A percentile compares a stretch with the other conserved stretches of the same genome.
These are phyloP conservation scores for Cairneyella variabilis DNA, from an alignment of 495 filamentous ascomycete genomes.

Conservation along the genomic window DNA sequence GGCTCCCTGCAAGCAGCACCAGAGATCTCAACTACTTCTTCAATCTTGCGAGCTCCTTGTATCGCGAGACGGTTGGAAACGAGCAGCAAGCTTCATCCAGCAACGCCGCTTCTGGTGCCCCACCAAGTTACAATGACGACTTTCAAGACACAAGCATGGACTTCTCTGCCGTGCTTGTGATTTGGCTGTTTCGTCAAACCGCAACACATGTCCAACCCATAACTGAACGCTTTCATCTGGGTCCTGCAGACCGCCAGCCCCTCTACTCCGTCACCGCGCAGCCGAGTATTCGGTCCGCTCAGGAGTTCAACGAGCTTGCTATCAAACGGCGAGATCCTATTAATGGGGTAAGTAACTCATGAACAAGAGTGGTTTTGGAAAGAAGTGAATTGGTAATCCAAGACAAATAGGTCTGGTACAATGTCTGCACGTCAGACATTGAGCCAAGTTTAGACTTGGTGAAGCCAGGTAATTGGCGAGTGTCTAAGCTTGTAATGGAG, in stretches of 20 bases:
- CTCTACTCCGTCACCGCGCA: conserved; percentile 3
- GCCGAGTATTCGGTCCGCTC: not conserved
- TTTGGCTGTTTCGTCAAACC: conserved; percentile 4
- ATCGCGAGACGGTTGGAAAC: not conserved
- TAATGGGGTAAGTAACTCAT: not conserved
- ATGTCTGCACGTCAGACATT: conserved; percentile 7
- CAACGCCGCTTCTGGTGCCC: not conserved
- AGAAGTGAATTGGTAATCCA: no score
- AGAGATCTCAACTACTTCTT: conserved; percentile 14
- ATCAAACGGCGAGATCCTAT: conserved; percentile 8
- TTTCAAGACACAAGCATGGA: conserved; percentile 4
- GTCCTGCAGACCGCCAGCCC: not conserved
- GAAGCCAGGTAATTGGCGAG: not conserved
- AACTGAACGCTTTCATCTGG: conserved; percentile 6
- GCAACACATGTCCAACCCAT: not conserved
- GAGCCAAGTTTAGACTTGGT: conserved; percentile 1
- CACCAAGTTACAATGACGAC: conserved; percentile 3
- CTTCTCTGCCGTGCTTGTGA: conserved; percentile 2
- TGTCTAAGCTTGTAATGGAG: not conserved
- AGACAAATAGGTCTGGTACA: conserved; percentile 5
- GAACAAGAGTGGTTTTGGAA: no score
- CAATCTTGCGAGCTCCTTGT: conserved; percentile 1
- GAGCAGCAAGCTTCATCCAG: not conserved
- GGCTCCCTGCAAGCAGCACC: not conserved
- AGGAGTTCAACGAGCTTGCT: conserved; percentile 11